Conservation (phyloP, 345 rosid genomes). For the Eucalyptus tenuipes region DNA sequence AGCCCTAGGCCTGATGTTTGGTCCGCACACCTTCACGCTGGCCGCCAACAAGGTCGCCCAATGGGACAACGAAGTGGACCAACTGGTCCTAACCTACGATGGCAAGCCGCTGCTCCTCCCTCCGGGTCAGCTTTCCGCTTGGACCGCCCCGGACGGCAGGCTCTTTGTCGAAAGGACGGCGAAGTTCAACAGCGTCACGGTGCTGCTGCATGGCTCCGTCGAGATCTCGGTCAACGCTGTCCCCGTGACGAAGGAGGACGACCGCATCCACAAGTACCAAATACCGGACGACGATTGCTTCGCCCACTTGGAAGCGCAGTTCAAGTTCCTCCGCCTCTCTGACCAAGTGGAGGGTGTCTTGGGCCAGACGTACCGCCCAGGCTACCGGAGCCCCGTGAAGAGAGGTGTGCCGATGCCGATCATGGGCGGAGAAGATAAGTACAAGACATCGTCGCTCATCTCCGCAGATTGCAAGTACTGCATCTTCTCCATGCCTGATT, state of each 20-base stretch:
- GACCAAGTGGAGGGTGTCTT: background rate
- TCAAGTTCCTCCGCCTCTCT: background rate
- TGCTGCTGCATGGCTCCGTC: background rate
- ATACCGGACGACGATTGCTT: background rate
- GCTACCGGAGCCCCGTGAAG: background rate
- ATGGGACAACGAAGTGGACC: background rate
- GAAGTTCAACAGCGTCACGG: background rate
- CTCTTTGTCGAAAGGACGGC: background rate
- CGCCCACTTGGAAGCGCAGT: conserved; percentile 2
- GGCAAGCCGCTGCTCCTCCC: background rate
- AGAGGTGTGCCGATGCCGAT: background rate
- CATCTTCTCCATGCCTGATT: background rate
- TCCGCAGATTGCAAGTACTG: background rate
- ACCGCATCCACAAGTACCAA: background rate
- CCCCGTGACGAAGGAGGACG: background rate
- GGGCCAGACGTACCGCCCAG: conserved; percentile 2
- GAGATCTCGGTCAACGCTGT: background rate
- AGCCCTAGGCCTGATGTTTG: conserved; percentile 2
- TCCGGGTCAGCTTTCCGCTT: background rate
- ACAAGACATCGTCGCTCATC: conserved; percentile 1
- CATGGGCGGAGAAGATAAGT: conserved; percentile 1
- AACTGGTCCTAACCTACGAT: background rate
- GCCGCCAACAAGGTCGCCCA: background rate
- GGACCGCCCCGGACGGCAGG: background rate
- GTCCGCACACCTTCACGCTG: background rate